A percentile compares a stretch with the other conserved stretches of the same genome.
These are phyloP conservation scores for Pleurotus eryngii DNA, from an alignment of 768 basidiomycete species.

Conservation along the genomic window DNA sequence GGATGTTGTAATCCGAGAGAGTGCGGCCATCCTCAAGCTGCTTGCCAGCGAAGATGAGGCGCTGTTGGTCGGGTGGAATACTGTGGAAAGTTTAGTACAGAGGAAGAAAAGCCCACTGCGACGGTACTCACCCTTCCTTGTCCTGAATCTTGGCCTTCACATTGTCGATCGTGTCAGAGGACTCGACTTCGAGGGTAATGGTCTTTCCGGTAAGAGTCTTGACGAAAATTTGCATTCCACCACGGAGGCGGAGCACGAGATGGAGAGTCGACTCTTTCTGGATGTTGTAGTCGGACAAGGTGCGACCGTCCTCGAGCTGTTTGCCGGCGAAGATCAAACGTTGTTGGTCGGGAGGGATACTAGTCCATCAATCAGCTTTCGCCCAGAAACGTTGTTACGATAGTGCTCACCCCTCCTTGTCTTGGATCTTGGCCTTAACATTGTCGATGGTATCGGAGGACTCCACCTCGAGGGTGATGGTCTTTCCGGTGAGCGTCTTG, in stretches of 20 bases:
- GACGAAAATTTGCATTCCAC: constrained; percentile 23
- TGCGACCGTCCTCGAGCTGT: constrained; percentile 93
- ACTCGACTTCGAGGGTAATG: constrained; percentile 8
- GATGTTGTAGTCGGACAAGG: constrained; percentile 86
- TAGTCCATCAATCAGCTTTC: constrained; percentile 14
- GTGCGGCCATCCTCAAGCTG: constrained; percentile 94
- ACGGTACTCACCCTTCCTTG: constrained; percentile 1
- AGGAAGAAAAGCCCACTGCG: neutral
- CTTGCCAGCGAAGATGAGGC: constrained; percentile 95
- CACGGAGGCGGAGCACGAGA: constrained; percentile 85
- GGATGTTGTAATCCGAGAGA: constrained; percentile 87
- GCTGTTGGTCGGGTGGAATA: constrained; percentile 66
- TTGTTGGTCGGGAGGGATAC: constrained; percentile 87
- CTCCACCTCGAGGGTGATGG: constrained; percentile 84
- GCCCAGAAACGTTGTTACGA: neutral
- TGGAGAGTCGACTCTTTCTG: constrained; percentile 96
- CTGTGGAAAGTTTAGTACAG: neutral
- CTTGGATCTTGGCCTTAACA: constrained; percentile 81
- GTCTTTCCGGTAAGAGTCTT: constrained; percentile 9
- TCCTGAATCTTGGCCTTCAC: constrained; percentile 9
- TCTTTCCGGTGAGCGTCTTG: constrained; percentile 80
- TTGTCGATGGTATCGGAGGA: constrained; percentile 74
- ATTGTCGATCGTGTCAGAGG: constrained; percentile 7
- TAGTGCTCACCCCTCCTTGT: constrained; percentile 62
- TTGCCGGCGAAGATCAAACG: constrained; percentile 97